phyloP scores from a whole-genome alignment of 2,329 filamentous ascomycete genomes.

The Paecilomyces fulvus region DNA sequence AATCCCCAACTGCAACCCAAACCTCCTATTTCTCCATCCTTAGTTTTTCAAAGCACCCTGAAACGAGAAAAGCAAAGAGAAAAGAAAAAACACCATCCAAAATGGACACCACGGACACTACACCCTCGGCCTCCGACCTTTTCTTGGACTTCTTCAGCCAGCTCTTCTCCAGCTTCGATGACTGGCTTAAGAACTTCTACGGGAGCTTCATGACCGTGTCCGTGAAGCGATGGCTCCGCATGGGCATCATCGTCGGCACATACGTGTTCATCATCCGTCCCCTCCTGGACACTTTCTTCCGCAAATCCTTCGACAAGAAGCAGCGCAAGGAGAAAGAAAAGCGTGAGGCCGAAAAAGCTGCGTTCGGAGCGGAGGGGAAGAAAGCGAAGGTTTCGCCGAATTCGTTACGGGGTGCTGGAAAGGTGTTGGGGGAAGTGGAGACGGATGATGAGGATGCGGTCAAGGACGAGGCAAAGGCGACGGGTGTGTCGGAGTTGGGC shows the following conservation, averaged over 20 bases:
- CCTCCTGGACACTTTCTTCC: conserved; percentile 45
- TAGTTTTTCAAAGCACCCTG: neutral
- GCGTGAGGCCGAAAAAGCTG: conserved; percentile 40
- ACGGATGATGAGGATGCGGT: conserved; percentile 34
- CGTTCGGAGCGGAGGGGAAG: conserved; percentile 25
- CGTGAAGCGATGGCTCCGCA: conserved; percentile 46
- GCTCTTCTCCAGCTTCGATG: conserved; percentile 7
- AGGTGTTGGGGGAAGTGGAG: conserved; percentile 15
- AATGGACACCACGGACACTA: conserved; percentile 3
- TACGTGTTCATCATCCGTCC: conserved; percentile 59
- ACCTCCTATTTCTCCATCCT: neutral
- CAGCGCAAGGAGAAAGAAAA: conserved; percentile 47
- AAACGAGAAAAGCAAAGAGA: neutral
- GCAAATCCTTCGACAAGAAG: conserved; percentile 46
- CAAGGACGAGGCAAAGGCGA: conserved; percentile 29
- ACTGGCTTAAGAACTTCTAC: conserved; percentile 13
- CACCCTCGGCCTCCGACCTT: conserved; percentile 1
- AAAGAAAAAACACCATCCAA: neutral
- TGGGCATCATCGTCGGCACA: conserved; percentile 60
- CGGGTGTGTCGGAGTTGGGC: conserved; percentile 50
- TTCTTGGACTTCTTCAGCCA: conserved; percentile 9
- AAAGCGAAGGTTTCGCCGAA: conserved; percentile 52
- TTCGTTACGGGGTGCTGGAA: conserved; percentile 48
- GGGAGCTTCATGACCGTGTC: conserved; percentile 29
- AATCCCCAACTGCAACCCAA: neutral